phyloP scores from a whole-genome alignment of 23 red algal genomes.

The Chondrus crispus region DNA sequence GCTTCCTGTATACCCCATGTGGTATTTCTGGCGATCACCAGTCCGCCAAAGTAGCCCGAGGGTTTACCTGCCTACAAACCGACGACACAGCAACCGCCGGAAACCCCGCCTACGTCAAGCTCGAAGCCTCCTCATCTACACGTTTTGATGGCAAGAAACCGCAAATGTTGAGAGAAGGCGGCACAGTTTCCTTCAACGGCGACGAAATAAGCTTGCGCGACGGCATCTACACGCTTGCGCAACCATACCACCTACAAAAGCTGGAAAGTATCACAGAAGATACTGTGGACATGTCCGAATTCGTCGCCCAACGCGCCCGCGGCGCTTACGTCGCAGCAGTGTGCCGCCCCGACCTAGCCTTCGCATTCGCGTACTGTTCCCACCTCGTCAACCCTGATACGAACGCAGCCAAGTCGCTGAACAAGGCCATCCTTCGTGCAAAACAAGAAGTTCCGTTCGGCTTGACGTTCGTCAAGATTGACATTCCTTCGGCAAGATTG shows the following conservation, averaged over 20 bases:
- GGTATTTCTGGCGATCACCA: too few relatives aligned
- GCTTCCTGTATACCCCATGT: too few relatives aligned
- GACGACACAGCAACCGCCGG: not conserved
- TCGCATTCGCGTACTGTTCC: not conserved
- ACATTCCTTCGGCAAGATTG: not conserved
- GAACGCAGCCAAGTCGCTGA: not conserved
- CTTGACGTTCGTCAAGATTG: not conserved
- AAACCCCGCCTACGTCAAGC: too few relatives aligned
- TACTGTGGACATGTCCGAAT: not conserved
- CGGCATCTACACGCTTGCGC: not conserved
- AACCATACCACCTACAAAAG: not conserved
- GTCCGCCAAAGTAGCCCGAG: not conserved
- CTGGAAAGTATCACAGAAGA: not conserved
- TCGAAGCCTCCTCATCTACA: too few relatives aligned
- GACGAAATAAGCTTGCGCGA: not conserved
- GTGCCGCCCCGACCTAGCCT: not conserved
- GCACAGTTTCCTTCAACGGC: not conserved
- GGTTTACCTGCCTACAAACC: slow-evolving; percentile 1
- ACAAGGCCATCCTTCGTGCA: not conserved
- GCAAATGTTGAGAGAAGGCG: not conserved
- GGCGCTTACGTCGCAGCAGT: not conserved
- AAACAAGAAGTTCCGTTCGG: not conserved
- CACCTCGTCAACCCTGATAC: not conserved
- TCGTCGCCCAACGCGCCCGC: not conserved
- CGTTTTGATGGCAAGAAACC: not conserved